Conservation (phyloP, 495 filamentous ascomycete genomes). For the Apodospora peruviana region DNA sequence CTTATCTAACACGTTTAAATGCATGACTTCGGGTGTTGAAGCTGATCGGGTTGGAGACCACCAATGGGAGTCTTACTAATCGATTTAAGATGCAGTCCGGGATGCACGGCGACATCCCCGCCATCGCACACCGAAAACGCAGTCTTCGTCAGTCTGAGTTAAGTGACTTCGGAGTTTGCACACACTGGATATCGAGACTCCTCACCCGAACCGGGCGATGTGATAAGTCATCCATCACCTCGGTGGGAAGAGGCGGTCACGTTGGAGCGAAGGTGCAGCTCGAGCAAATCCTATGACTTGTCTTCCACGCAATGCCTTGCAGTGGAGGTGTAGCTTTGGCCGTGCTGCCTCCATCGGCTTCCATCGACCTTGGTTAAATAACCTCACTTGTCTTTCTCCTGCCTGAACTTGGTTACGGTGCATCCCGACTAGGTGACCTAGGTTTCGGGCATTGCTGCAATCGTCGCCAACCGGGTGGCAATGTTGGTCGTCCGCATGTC, state of each 20-base stretch:
- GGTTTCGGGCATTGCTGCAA: not conserved
- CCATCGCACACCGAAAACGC: not conserved
- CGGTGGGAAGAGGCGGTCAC: not conserved
- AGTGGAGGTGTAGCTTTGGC: not conserved
- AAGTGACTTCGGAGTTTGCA: too few relatives aligned
- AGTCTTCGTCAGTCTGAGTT: not conserved
- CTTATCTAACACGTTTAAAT: too few relatives aligned
- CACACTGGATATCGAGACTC: not conserved
- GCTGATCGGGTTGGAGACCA: too few relatives aligned
- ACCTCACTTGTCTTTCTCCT: not conserved
- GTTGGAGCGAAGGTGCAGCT: not conserved
- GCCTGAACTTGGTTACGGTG: too few relatives aligned
- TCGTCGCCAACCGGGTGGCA: not conserved
- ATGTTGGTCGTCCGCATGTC: not conserved
- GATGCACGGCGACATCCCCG: not conserved
- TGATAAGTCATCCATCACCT: not conserved
- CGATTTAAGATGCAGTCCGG: too few relatives aligned
- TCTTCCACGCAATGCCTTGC: not conserved
- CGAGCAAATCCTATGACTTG: not conserved
- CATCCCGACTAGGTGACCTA: not conserved
- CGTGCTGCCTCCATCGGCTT: not conserved
- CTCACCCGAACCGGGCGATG: not conserved
- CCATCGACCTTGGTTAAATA: not conserved
- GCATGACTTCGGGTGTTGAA: too few relatives aligned
- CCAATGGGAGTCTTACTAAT: too few relatives aligned